Evolutionary conservation across 495 filamentous ascomycete genomes (phyloP).

Genomic region (Penicillium lagena): DNA sequence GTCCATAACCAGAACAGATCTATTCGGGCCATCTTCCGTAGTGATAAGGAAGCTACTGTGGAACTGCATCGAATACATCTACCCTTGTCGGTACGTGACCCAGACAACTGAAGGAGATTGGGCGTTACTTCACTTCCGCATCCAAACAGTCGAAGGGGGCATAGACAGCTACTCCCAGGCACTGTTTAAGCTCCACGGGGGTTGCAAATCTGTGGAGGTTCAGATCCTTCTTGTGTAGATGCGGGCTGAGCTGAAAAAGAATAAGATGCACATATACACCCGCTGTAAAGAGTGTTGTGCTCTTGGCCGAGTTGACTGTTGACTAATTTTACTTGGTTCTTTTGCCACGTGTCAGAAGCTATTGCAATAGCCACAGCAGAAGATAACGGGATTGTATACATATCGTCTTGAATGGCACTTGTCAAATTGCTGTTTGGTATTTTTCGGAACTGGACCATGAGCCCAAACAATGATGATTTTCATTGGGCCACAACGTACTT

Average conservation of each 20-base stretch:
- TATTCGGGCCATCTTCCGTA: no score
- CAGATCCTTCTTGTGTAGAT: constrained; percentile 18
- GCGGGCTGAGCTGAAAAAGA: constrained; percentile 11
- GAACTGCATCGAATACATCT: no score
- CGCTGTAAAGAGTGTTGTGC: constrained; percentile 6
- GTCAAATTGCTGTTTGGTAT: no score
- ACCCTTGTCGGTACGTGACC: no score
- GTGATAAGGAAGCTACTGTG: no score
- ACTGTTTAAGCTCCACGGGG: constrained; percentile 13
- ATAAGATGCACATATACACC: constrained; percentile 17
- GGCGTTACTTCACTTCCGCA: constrained; percentile 13
- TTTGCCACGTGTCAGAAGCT: constrained; percentile 13
- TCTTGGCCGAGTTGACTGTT: not conserved
- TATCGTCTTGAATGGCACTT: no score
- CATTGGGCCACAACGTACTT: no score
- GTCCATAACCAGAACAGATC: no score
- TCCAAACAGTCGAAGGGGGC: constrained; percentile 6
- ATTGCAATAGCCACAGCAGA: not conserved
- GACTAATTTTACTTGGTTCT: not conserved
- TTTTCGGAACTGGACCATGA: no score
- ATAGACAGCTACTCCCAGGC: constrained; percentile 15
- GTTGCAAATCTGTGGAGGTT: constrained; percentile 12
- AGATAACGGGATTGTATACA: no score
- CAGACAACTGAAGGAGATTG: constrained; percentile 36
- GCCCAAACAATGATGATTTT: no score